These are phyloP conservation scores for Debaryomyces sp. DNA, from an alignment of 1,139 yeast species.

Conservation along the genomic window DNA sequence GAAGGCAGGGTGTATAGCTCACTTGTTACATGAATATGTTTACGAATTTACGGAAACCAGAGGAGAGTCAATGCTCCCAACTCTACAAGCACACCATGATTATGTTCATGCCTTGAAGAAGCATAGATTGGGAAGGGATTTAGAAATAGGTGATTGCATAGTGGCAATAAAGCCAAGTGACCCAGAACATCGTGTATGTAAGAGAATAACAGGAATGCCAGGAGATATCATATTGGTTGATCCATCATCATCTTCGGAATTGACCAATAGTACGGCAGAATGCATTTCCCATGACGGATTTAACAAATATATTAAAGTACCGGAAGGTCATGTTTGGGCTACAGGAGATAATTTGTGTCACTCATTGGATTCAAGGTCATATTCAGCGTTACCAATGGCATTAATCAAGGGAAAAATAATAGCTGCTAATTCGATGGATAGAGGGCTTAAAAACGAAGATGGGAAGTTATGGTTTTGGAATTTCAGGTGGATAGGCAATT, in stretches of 20 bases:
- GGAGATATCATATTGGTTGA: slow-evolving; percentile 84
- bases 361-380: slow-evolving; percentile 88
- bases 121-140: slow-evolving; percentile 57
- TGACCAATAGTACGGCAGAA: slow-evolving; percentile 43
- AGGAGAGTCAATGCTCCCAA: slow-evolving; percentile 96
- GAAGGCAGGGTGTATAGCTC: slow-evolving; percentile 70
- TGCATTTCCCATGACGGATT: slow-evolving; percentile 44
- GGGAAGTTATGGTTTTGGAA: slow-evolving; percentile 49
- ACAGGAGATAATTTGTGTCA: slow-evolving; percentile 92
- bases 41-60: slow-evolving; percentile 81
- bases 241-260: slow-evolving; percentile 65
- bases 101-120: slow-evolving; percentile 77
- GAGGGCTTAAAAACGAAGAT: slow-evolving; percentile 29
- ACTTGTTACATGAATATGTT: slow-evolving; percentile 63
- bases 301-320: slow-evolving; percentile 66
- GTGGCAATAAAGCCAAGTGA: slow-evolving; percentile 92
- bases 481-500: slow-evolving; percentile 57
- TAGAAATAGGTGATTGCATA: slow-evolving; percentile 82
- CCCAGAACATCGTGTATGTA: slow-evolving; percentile 84
- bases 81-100: slow-evolving; percentile 73
- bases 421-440: slow-evolving; percentile 57
- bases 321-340: slow-evolving; percentile 95
- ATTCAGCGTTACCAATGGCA: slow-evolving; percentile 87
- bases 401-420: slow-evolving; percentile 84
- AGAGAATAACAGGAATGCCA: slow-evolving; percentile 93